A percentile compares a stretch with the other conserved stretches of the same genome.
Evolutionary conservation across 768 basidiomycete genomes (phyloP).

Genomic region (Boletus sensibilis): DNA sequence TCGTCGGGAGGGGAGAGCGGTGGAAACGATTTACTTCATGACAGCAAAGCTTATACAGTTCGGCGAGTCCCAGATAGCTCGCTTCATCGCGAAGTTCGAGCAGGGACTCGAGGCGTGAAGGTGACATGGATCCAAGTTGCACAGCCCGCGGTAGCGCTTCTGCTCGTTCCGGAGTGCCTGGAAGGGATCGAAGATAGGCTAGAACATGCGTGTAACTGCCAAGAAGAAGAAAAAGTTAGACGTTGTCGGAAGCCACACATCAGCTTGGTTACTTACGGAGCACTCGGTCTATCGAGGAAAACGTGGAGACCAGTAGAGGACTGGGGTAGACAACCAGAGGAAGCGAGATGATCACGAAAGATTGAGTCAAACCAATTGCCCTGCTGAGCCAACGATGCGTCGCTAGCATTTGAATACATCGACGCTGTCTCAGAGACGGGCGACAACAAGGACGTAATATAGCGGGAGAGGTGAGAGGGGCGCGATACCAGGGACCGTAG

Average conservation of each 20-base stretch:
- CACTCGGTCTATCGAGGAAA: constrained; percentile 78
- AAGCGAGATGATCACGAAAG: constrained; percentile 62
- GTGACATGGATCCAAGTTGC: constrained; percentile 45
- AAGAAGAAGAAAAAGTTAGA: neutral
- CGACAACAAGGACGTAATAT: constrained; percentile 47
- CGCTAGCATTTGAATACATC: constrained; percentile 52
- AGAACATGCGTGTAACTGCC: constrained; percentile 70
- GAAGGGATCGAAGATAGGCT: constrained; percentile 63
- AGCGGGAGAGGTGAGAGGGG: constrained; percentile 63
- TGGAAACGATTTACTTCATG: constrained; percentile 62
- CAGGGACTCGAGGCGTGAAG: constrained; percentile 58
- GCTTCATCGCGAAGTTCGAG: constrained; percentile 82
- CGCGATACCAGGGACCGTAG: constrained; percentile 66
- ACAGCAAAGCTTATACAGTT: constrained; percentile 61
- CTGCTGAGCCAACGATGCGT: constrained; percentile 24
- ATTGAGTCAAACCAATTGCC: constrained; percentile 43
- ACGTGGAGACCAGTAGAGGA: constrained; percentile 56
- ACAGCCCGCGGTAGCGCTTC: constrained; percentile 60
- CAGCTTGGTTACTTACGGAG: constrained; percentile 56
- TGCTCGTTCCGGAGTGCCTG: constrained; percentile 43
- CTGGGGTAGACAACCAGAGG: constrained; percentile 52
- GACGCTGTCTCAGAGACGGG: constrained; percentile 51
- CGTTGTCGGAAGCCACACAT: neutral
- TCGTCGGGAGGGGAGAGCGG: constrained; percentile 33
- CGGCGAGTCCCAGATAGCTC: constrained; percentile 65